These are phyloP conservation scores for Solanum paucissectum DNA, from an alignment of 257 asterid species.

Conservation along the genomic window DNA sequence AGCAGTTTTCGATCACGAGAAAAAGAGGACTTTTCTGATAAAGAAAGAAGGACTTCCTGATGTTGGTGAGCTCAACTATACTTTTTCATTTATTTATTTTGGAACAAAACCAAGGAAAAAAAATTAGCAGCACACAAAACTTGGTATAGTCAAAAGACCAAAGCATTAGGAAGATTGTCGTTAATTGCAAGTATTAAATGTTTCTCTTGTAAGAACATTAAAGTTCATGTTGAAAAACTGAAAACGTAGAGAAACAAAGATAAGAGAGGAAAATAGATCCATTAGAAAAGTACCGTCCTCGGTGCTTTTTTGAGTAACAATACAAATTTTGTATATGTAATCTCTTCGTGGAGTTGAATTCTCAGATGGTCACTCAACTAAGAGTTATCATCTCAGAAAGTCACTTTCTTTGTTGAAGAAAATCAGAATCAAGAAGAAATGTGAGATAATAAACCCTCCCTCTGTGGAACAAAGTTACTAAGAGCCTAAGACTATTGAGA, in stretches of 20 bases:
- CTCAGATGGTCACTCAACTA: background rate
- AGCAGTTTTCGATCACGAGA: constrained; percentile 72
- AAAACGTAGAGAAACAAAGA: background rate
- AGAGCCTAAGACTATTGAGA: background rate
- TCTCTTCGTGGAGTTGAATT: background rate
- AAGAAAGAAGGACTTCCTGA: constrained; percentile 81
- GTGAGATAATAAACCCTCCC: background rate
- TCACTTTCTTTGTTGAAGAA: background rate
- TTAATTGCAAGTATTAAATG: background rate
- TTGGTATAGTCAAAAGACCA: background rate
- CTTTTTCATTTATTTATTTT: background rate
- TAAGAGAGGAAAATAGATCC: background rate
- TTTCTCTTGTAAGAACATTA: background rate
- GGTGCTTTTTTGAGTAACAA: background rate
- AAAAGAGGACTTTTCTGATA: constrained; percentile 47
- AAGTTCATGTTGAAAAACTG: background rate
- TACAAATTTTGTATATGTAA: background rate
- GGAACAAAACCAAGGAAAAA: background rate
- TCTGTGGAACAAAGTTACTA: background rate
- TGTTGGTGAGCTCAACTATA: constrained; percentile 35
- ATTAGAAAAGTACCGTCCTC: background rate
- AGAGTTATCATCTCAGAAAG: background rate
- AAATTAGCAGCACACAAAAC: background rate
- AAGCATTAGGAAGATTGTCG: background rate
- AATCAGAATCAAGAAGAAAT: background rate